A percentile compares a stretch with the other conserved stretches of the same genome.
These are phyloP conservation scores for Fomitopsis serialis DNA, from an alignment of 768 basidiomycete species.

Conservation along the genomic window DNA sequence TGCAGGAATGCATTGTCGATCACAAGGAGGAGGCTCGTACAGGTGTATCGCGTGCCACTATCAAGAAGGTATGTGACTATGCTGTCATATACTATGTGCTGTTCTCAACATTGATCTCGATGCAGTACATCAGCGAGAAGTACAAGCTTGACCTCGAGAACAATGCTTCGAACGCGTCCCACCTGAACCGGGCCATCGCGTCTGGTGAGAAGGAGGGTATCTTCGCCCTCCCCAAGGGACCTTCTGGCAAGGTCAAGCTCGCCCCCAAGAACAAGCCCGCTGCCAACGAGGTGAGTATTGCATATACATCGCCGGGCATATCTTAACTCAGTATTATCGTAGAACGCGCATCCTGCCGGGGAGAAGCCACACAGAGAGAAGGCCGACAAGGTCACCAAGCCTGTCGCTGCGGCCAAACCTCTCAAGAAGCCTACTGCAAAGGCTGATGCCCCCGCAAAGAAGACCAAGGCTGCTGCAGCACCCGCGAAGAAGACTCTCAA, in stretches of 20 bases:
- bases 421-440: slow-evolving; percentile 30
- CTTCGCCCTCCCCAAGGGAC: slow-evolving; percentile 58
- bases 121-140: slow-evolving; percentile 48
- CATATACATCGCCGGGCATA: background rate
- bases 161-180: slow-evolving; percentile 35
- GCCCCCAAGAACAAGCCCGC: slow-evolving; percentile 46
- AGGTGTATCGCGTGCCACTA: slow-evolving; percentile 70
- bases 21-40: slow-evolving; percentile 59
- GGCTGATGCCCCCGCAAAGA: slow-evolving; percentile 28
- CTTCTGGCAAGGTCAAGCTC: slow-evolving; percentile 72
- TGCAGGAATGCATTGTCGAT: slow-evolving; percentile 66
- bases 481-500: slow-evolving; percentile 18
- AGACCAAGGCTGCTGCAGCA: background rate
- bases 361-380: slow-evolving; percentile 28
- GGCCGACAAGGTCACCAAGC: slow-evolving; percentile 2
- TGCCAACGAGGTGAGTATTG: slow-evolving; percentile 51
- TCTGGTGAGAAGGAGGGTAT: slow-evolving; percentile 44
- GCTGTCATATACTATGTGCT: background rate
- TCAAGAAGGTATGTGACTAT: slow-evolving; percentile 48
- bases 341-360: slow-evolving; percentile 31
- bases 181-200: slow-evolving; percentile 51
- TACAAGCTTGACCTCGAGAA: slow-evolving; percentile 42
- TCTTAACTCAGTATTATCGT: background rate
- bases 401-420: slow-evolving; percentile 7
- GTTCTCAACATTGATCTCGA: background rate